phyloP scores from a whole-genome alignment of 805 yeast genomes.

The Saturnispora serradocipensis region DNA sequence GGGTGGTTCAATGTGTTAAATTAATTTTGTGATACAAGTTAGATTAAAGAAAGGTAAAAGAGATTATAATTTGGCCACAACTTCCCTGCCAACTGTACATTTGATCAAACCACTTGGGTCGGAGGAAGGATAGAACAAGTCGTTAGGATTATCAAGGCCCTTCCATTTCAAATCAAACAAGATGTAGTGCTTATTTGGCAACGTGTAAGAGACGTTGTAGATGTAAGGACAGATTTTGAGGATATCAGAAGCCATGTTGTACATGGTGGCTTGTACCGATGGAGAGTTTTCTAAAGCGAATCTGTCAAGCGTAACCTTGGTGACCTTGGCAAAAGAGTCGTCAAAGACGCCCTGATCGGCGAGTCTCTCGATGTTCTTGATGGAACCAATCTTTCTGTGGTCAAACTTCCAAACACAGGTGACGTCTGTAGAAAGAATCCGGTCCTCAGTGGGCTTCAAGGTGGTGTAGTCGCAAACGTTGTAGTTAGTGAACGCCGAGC shows the following conservation, averaged over 20 bases:
- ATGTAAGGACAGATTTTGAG: slow-evolving; percentile 49
- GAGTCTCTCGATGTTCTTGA: slow-evolving; percentile 38
- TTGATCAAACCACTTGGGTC: slow-evolving; percentile 91
- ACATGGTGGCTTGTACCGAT: slow-evolving; percentile 97
- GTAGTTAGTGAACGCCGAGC: slow-evolving; percentile 87
- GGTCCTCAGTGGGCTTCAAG: slow-evolving; percentile 70
- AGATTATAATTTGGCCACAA: slow-evolving; percentile 46
- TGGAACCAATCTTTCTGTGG: slow-evolving; percentile 37
- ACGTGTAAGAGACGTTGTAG: slow-evolving; percentile 56
- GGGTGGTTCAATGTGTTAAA: neutral
- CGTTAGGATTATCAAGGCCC: slow-evolving; percentile 71
- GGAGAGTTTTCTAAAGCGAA: slow-evolving; percentile 85
- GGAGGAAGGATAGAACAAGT: slow-evolving; percentile 79
- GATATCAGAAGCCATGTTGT: slow-evolving; percentile 75
- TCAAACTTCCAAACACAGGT: slow-evolving; percentile 65
- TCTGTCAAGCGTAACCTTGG: slow-evolving; percentile 58
- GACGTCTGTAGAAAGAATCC: slow-evolving; percentile 82
- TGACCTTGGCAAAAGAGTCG: slow-evolving; percentile 49
- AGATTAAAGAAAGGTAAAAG: neutral
- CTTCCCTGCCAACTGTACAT: slow-evolving; percentile 69
- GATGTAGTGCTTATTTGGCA: slow-evolving; percentile 91
- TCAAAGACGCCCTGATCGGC: slow-evolving; percentile 64
- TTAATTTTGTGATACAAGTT: neutral
- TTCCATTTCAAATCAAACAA: slow-evolving; percentile 76
- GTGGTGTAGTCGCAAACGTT: slow-evolving; percentile 84